Percentiles rank a stretch among this genome's conserved stretches.
phyloP scores from a whole-genome alignment of 2,329 filamentous ascomycete genomes.

The Xylariaceae sp. region DNA sequence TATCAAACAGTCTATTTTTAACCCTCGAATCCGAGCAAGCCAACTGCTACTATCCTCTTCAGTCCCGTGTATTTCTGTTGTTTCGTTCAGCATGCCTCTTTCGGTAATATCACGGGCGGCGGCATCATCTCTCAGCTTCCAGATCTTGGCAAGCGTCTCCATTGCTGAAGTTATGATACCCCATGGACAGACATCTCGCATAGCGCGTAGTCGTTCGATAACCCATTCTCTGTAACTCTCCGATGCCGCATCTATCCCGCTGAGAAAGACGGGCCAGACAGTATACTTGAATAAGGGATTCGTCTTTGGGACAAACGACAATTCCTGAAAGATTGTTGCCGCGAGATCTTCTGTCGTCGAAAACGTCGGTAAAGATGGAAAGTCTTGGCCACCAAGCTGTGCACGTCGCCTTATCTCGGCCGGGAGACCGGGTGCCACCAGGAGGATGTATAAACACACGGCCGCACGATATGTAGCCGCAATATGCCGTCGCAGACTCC shows the following conservation, averaged over 20 bases:
- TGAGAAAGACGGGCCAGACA: conserved; percentile 55
- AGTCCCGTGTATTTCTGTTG: not conserved
- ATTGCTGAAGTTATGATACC: conserved; percentile 47
- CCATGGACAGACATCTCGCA: conserved; percentile 44
- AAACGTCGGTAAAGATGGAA: conserved; percentile 28
- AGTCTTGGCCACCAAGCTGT: not conserved
- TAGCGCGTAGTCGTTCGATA: conserved; percentile 41
- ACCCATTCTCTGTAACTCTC: conserved; percentile 45
- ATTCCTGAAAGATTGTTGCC: conserved; percentile 45
- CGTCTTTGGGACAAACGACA: conserved; percentile 42
- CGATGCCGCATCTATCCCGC: conserved; percentile 49
- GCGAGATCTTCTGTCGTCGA: conserved; percentile 43
- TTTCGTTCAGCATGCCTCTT: conserved; percentile 13
- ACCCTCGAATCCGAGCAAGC: conserved; percentile 39
- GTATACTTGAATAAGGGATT: conserved; percentile 54
- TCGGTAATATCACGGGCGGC: not conserved
- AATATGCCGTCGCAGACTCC: conserved; percentile 36
- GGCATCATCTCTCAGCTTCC: conserved; percentile 37
- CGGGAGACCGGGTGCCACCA: conserved; percentile 28
- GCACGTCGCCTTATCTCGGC: conserved; percentile 14
- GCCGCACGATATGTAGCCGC: conserved; percentile 44
- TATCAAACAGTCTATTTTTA: conserved; percentile 43
- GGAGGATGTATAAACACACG: conserved; percentile 43
- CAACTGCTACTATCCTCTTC: conserved; percentile 27
- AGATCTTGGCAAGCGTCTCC: conserved; percentile 44